Evolutionary conservation across 495 filamentous ascomycete species (phyloP).

Genomic region (Patellaria atrata): DNA sequence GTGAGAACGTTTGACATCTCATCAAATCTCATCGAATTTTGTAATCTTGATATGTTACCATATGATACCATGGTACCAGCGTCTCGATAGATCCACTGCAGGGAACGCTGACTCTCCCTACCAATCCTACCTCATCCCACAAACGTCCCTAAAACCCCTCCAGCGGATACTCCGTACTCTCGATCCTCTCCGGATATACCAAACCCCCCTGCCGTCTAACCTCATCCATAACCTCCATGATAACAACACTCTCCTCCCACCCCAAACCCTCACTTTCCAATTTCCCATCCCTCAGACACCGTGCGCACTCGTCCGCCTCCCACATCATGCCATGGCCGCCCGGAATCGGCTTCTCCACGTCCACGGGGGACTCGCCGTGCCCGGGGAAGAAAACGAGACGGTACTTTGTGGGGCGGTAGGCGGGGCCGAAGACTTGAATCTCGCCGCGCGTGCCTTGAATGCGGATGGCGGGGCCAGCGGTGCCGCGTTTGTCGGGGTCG

Average conservation of each 20-base stretch:
- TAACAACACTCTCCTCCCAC: slow-evolving; percentile 73
- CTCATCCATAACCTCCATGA: slow-evolving; percentile 93
- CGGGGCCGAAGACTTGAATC: slow-evolving; percentile 64
- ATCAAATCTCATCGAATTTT: no score
- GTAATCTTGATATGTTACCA: no score
- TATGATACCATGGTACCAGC: no score
- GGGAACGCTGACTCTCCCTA: no score
- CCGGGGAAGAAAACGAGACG: slow-evolving; percentile 24
- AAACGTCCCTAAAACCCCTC: slow-evolving; percentile 3
- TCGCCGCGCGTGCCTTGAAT: slow-evolving; percentile 81
- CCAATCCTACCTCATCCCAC: no score
- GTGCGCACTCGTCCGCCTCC: slow-evolving; percentile 83
- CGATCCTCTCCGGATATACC: slow-evolving; percentile 67
- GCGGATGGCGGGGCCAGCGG: slow-evolving; percentile 52
- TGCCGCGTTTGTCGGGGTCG: slow-evolving; percentile 48
- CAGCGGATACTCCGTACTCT: slow-evolving; percentile 50
- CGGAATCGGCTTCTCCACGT: slow-evolving; percentile 32
- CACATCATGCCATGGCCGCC: slow-evolving; percentile 78
- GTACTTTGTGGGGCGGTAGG: slow-evolving; percentile 56
- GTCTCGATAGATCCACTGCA: no score
- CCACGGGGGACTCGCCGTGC: slow-evolving; percentile 29
- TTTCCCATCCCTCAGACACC: slow-evolving; percentile 71
- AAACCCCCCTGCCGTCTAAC: slow-evolving; percentile 64
- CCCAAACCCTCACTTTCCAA: slow-evolving; percentile 58
- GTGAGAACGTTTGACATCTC: no score